Conservation (phyloP, 176 grass and related monocot species). For the Lolium multiflorum region DNA sequence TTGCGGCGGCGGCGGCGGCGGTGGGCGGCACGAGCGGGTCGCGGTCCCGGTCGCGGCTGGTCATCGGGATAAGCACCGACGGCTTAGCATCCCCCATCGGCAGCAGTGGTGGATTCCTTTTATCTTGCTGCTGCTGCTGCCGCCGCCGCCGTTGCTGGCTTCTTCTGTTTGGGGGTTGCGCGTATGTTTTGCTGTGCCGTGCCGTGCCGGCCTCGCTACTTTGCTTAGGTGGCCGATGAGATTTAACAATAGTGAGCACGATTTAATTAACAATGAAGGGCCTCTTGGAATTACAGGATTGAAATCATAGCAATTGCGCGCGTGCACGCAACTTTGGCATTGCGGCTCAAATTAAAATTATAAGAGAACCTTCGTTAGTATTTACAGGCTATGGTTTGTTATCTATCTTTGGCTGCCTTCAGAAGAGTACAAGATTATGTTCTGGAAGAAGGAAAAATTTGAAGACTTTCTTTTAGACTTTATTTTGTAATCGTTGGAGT, state of each 20-base stretch:
- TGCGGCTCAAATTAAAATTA: no score
- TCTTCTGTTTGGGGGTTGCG: slow-evolving; percentile 12
- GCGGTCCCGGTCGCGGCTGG: slow-evolving; percentile 54
- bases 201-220: slow-evolving; percentile 2
- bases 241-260: not conserved
- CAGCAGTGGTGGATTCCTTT: slow-evolving; percentile 16
- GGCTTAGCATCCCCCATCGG: slow-evolving; percentile 60
- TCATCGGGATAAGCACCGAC: slow-evolving; percentile 52
- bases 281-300: no score
- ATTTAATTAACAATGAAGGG: no score
- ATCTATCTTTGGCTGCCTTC: no score
- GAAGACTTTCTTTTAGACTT: no score
- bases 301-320: no score
- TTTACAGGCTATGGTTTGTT: no score
- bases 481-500: no score
- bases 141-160: slow-evolving; percentile 15
- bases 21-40: slow-evolving; percentile 55
- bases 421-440: no score
- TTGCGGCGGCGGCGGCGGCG: slow-evolving; percentile 20
- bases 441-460: no score
- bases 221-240: slow-evolving; percentile 3
- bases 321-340: no score
- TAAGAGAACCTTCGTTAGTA: no score
- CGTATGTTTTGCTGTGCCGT: not conserved
- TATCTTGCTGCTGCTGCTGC: not conserved